These are phyloP conservation scores for Chaetomium fimeti DNA, from an alignment of 495 filamentous ascomycete species.

Conservation along the genomic window DNA sequence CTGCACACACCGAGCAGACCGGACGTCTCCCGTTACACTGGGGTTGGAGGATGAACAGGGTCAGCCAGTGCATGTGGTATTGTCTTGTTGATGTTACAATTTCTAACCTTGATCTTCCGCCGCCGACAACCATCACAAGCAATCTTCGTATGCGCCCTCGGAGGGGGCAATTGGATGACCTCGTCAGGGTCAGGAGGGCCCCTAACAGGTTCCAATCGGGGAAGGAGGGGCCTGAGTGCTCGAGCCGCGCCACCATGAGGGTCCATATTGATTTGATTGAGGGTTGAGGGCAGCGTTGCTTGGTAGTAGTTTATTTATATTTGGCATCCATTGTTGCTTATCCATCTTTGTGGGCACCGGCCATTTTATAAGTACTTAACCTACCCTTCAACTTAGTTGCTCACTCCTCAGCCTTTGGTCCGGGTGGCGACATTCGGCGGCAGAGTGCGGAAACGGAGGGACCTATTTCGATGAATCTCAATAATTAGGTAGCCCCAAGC, in stretches of 20 bases:
- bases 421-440: too few relatives aligned
- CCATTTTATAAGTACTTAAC: too few relatives aligned
- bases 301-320: too few relatives aligned
- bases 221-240: background rate
- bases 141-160: background rate
- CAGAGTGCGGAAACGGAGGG: too few relatives aligned
- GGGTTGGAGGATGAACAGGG: background rate
- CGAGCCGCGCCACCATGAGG: background rate
- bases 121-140: background rate
- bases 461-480: background rate
- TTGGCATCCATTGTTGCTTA: background rate
- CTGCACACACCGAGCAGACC: constrained; percentile 33
- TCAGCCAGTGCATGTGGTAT: background rate
- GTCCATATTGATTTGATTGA: background rate
- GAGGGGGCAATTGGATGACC: background rate
- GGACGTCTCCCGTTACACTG: constrained; percentile 41
- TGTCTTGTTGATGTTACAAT: background rate
- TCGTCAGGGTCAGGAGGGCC: background rate
- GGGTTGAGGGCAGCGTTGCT: background rate
- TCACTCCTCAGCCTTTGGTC: too few relatives aligned
- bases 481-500: background rate
- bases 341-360: too few relatives aligned
- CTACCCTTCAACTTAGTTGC: too few relatives aligned
- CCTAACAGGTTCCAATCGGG: background rate
- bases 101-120: background rate